These are phyloP conservation scores for Penicillium sp. DNA, from an alignment of 2,329 filamentous ascomycete species.

Conservation along the genomic window DNA sequence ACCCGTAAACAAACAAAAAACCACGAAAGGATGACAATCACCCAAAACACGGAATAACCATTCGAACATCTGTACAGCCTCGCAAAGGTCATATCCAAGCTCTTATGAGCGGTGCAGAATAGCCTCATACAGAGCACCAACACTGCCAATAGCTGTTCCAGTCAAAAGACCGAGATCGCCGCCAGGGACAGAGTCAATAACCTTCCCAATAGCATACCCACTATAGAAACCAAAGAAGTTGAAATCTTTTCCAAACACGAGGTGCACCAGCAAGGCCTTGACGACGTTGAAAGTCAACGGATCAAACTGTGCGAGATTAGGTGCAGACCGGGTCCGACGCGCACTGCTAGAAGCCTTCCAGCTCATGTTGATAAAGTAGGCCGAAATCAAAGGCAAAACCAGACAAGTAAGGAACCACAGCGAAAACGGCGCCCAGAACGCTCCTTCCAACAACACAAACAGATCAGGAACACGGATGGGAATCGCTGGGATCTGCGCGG, in stretches of 20 bases:
- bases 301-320: conserved; percentile 56
- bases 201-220: conserved; percentile 34
- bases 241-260: conserved; percentile 65
- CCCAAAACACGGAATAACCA: not conserved
- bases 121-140: conserved; percentile 48
- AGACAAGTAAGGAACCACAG: conserved; percentile 74
- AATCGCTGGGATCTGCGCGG: conserved; percentile 57
- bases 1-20: conserved; percentile 12
- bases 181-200: conserved; percentile 41
- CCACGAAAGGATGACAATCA: not conserved
- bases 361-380: conserved; percentile 90
- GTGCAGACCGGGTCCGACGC: conserved; percentile 25
- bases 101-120: conserved; percentile 41
- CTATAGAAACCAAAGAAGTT: conserved; percentile 40
- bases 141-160: conserved; percentile 40
- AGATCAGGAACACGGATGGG: conserved; percentile 74
- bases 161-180: conserved; percentile 41
- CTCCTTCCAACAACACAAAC: conserved; percentile 69
- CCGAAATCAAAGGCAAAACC: conserved; percentile 66
- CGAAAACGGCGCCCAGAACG: conserved; percentile 80
- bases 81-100: not conserved
- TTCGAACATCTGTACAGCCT: conserved; percentile 18
- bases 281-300: conserved; percentile 86
- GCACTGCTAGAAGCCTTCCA: conserved; percentile 43
- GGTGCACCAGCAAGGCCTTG: conserved; percentile 77